Evolutionary conservation across 1,284 basidiomycete species (phyloP), one percentile per base, ranked within the genome.

Genomic region (Pseudozyma flocculosa): DNA sequence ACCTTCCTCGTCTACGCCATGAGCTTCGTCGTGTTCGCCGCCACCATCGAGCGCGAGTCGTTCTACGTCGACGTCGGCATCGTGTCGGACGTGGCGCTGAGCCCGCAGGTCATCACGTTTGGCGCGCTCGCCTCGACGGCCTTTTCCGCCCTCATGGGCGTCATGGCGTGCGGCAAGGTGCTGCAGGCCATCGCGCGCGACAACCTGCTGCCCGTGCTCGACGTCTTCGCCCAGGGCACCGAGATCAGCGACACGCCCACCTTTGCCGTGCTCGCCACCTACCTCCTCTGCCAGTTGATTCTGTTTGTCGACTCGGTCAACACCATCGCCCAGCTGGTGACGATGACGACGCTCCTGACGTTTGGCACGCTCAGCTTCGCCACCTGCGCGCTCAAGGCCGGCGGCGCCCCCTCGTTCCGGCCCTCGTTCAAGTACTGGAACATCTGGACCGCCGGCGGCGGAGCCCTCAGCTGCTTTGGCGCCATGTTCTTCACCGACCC

Each of bases 381-480:
- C n/a, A 73, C 70, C 5, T 67, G 70, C 36, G 73, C 75, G 8
- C 66, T 77, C 46, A 77, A 77, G 39, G 75, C 75, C 15, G 75
- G 75, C 26, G 75, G 75, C n/a, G 73, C 73, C 15, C 75, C 75
- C 3, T 72, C 68, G 42, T 77, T 77, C 50, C 67, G 75, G 13
- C 75, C 75, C 0, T 76, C 72, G n/a, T 77, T 77, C 67, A 68
- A 71, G 41, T 77, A 76, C 58, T 77, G 66, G 63, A 77, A 77
- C 49, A 76, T 77, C n/a, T 77, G 71, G 69, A 77, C 75, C 8
- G 74, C 71, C 8, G 72, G 59, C 22, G 73, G 58, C 24, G 75
- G 75, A 22, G 65, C 73, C 2, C 18, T 73, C 21, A 58, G 61
- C 37, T 67, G 66, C 24, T 69, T 77, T 24, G 65, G 61, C n/a